phyloP scores from a whole-genome alignment of 176 grass and related monocot species.

The Panicum miliaceum region DNA sequence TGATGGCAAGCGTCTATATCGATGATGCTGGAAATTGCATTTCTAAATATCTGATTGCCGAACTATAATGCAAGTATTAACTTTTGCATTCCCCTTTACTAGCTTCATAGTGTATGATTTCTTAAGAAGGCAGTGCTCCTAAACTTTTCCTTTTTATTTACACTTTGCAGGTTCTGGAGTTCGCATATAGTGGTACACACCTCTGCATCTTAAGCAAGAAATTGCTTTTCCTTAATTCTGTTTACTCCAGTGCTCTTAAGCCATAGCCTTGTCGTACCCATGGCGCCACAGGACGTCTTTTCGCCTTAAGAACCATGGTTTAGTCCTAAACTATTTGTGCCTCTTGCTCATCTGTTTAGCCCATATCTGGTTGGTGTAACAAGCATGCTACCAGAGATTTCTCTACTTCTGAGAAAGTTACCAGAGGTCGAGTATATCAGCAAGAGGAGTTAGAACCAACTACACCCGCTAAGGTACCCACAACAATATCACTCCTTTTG shows the following conservation, averaged over 20 bases:
- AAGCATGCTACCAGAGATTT: conserved; percentile 36
- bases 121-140: background rate
- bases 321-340: conserved; percentile 7
- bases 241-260: background rate
- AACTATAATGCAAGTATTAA: background rate
- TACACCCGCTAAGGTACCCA: background rate
- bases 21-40: background rate
- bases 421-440: background rate
- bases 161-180: conserved; percentile 25
- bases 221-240: background rate
- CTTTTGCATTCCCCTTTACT: background rate
- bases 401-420: conserved; percentile 5
- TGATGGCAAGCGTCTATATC: background rate
- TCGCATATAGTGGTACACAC: background rate
- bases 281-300: too few relatives aligned
- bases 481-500: background rate
- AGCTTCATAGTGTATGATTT: background rate
- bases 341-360: conserved; percentile 3
- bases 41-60: background rate
- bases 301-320: background rate
- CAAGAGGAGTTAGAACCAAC: conserved; percentile 31
- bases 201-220: background rate
- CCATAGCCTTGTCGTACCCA: too few relatives aligned
- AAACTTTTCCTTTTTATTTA: background rate
- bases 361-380: conserved; percentile 20